Evolutionary conservation across 176 grass and related monocot species (phyloP).

Genomic region (Rhynchospora breviuscula): DNA sequence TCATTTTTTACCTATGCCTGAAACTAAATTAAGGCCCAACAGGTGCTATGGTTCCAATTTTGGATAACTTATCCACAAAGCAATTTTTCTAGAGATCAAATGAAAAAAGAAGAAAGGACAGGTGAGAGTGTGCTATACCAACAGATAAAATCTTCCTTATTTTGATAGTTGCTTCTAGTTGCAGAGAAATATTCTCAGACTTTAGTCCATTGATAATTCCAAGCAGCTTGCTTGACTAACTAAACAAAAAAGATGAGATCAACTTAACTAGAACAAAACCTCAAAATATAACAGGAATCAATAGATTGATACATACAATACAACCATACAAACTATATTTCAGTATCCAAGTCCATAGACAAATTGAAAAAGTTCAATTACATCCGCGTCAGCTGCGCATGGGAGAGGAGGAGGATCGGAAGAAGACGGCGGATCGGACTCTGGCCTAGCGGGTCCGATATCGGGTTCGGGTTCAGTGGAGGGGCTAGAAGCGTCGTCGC

Average conservation of each 20-base stretch:
- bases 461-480: neutral
- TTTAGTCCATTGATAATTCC: slow-evolving; percentile 48
- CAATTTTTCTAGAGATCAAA: neutral
- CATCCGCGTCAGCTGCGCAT: slow-evolving; percentile 9
- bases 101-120: neutral
- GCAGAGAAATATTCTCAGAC: slow-evolving; percentile 49
- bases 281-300: neutral
- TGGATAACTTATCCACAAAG: neutral
- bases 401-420: neutral
- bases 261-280: slow-evolving; percentile 26
- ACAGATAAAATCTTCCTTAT: slow-evolving; percentile 75
- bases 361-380: neutral
- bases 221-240: slow-evolving; percentile 58
- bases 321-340: no score
- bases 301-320: neutral
- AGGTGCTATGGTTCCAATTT: neutral
- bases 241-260: slow-evolving; percentile 39
- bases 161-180: slow-evolving; percentile 59
- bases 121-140: slow-evolving; percentile 31
- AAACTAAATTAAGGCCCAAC: neutral
- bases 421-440: neutral
- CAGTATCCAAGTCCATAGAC: neutral
- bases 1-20: neutral
- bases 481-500: slow-evolving; percentile 21
- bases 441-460: neutral